These are phyloP conservation scores for Leccinum longicurvipes DNA, from an alignment of 768 basidiomycete species.

Conservation along the genomic window DNA sequence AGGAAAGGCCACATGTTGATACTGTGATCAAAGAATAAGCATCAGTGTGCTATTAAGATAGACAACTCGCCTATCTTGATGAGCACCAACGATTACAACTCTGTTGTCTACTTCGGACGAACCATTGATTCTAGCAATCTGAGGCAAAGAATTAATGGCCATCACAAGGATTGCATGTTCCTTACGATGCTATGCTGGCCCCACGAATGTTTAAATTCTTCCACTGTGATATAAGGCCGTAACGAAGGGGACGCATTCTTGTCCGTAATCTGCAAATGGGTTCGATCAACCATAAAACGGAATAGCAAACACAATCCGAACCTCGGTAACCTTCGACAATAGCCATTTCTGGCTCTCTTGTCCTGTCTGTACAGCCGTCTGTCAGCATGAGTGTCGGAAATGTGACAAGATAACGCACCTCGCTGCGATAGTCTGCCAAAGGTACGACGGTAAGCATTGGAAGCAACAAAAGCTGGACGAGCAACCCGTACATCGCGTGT, in stretches of 20 bases:
- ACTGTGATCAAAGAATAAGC: conserved; percentile 31
- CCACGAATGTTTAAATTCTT: conserved; percentile 80
- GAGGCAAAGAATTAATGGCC: conserved; percentile 4
- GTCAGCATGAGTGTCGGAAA: conserved; percentile 13
- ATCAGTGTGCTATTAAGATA: background rate
- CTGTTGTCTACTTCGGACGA: conserved; percentile 57
- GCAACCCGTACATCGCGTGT: conserved; percentile 60
- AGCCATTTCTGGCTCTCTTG: conserved; percentile 78
- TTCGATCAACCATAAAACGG: conserved; percentile 1
- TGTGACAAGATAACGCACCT: conserved; percentile 41
- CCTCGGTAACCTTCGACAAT: conserved; percentile 62
- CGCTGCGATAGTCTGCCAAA: conserved; percentile 66
- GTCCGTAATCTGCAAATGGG: conserved; percentile 51
- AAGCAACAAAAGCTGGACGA: background rate
- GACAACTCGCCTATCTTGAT: conserved; percentile 68
- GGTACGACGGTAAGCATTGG: conserved; percentile 10
- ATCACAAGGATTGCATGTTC: background rate
- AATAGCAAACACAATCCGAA: conserved; percentile 21
- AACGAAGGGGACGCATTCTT: conserved; percentile 58
- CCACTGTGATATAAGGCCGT: conserved; percentile 54
- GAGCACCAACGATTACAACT: conserved; percentile 71
- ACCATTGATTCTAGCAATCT: conserved; percentile 79
- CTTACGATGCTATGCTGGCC: conserved; percentile 77
- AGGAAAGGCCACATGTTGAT: conserved; percentile 78
- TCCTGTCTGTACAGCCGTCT: conserved; percentile 51